These are phyloP conservation scores for Sporothrix euskadiensis DNA, from an alignment of 2,329 filamentous ascomycete species.

Conservation along the genomic window DNA sequence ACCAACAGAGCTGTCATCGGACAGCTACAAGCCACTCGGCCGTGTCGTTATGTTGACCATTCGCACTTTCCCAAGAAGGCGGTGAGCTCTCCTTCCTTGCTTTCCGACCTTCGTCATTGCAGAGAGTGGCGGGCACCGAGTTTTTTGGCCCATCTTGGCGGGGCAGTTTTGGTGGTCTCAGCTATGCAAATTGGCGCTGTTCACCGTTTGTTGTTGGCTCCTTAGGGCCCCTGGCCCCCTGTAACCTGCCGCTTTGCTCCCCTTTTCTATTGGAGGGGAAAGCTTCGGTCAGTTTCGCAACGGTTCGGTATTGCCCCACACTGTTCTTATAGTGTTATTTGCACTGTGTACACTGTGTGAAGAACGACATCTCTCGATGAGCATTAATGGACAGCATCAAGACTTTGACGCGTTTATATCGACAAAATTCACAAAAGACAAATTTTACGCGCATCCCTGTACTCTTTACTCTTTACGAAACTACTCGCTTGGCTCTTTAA, in stretches of 20 bases:
- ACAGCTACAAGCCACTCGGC: background rate
- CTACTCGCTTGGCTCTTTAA: background rate
- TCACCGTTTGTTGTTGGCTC: background rate
- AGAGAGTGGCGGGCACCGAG: background rate
- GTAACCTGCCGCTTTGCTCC: background rate
- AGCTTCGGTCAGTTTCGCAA: background rate
- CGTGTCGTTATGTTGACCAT: background rate
- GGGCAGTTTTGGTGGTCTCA: conserved; percentile 8
- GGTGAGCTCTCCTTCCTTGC: background rate
- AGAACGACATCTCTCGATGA: background rate
- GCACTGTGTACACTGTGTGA: background rate
- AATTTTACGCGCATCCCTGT: background rate
- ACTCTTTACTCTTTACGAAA: background rate
- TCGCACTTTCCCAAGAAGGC: background rate
- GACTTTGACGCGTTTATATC: background rate
- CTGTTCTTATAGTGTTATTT: background rate
- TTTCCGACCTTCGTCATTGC: background rate
- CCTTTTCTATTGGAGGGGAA: background rate
- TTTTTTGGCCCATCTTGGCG: conserved; percentile 19
- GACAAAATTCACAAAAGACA: background rate
- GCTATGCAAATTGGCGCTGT: background rate
- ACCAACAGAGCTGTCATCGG: background rate
- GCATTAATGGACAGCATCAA: background rate
- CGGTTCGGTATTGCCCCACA: background rate
- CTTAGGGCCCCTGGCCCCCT: background rate